Evolutionary conservation across 192 early-diverging fungal species (phyloP).

Genomic region (Podila minutissima): DNA sequence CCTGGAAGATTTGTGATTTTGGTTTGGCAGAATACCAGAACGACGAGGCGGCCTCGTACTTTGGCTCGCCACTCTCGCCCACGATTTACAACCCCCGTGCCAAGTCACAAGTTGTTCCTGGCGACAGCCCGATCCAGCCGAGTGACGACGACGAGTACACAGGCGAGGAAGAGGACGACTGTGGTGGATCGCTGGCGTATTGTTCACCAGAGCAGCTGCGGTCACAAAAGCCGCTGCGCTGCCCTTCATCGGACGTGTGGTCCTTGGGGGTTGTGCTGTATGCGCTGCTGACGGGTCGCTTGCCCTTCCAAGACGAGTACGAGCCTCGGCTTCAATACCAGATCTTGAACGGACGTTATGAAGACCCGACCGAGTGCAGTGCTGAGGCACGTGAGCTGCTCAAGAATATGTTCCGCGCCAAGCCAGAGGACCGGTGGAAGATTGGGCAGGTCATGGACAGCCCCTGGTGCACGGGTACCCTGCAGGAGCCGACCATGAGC

Average conservation of each 20-base stretch:
- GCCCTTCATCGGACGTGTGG: slow-evolving; percentile 79
- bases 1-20: slow-evolving; percentile 91
- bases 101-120: no score
- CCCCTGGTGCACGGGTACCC: slow-evolving; percentile 46
- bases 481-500: background rate
- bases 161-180: background rate
- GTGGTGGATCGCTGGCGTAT: slow-evolving; percentile 73
- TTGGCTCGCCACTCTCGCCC: slow-evolving; percentile 13
- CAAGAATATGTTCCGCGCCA: slow-evolving; percentile 53
- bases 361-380: slow-evolving; percentile 55
- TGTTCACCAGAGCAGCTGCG: slow-evolving; percentile 76
- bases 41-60: slow-evolving; percentile 46
- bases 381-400: slow-evolving; percentile 52
- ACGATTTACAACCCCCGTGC: background rate
- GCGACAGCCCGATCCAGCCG: no score
- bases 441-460: slow-evolving; percentile 57
- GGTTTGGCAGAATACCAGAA: slow-evolving; percentile 75
- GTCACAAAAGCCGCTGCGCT: slow-evolving; percentile 53
- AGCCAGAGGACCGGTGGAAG: slow-evolving; percentile 54
- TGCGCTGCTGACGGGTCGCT: slow-evolving; percentile 70
- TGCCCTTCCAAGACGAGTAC: slow-evolving; percentile 88
- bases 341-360: slow-evolving; percentile 74
- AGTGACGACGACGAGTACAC: no score
- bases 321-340: slow-evolving; percentile 72
- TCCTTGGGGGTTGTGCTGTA: slow-evolving; percentile 80